Base-by-base conservation (phyloP, 257 asterid genomes). In the Paulownia fortunei region DNA sequence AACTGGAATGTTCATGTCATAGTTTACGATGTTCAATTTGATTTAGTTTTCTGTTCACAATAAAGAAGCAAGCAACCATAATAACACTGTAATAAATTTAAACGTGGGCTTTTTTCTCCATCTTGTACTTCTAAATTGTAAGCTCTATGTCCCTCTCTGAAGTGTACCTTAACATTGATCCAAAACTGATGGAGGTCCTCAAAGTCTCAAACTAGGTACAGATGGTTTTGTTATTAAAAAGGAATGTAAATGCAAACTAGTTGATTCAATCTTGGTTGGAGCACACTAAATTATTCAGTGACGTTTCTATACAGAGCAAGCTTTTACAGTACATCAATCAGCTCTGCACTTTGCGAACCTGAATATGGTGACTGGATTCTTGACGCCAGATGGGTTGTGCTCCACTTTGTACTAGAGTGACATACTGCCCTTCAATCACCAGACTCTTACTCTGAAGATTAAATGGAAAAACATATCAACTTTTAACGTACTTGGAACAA, bases 311-410 rank as follows among this genome's bases (percentile, higher is more conserved):
- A 32, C 81, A 78, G 24, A 24, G 23, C n/a, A 73, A 74, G 67
- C 64, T 30, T 65, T 46, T 66, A 59, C 34, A 34, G 37, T 55
- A 59, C 72, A 74, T 21, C 63, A 68, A 87, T 89, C 90, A 91
- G 82, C 88, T 84, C 83, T 83, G 88, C 68, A 93, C 89, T 86
- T 88, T 82, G 72, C 98, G 99, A 65, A 92, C 98, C 90, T 95
- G 99, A 80, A 96, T 96, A 78, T 93, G 99, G 83, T 96, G 99
- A 27, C 90, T 89, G 26, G 98, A 96, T 79, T 93, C 93, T 64
- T 89, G 83, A 26, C 98, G 99, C 99, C 99, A 96, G 82, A 96
- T 96, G 80, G 99, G 97, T 81, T 96, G 99, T 10, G 97, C 94
- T 74, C 99, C 99, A 69, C 99, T 96, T 87, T 96, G 99, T 62